Evolutionary conservation across 2,329 filamentous ascomycete species (phyloP), one percentile per base, ranked within the genome.

Genomic region (Neoscytalidium dimidiatum): DNA sequence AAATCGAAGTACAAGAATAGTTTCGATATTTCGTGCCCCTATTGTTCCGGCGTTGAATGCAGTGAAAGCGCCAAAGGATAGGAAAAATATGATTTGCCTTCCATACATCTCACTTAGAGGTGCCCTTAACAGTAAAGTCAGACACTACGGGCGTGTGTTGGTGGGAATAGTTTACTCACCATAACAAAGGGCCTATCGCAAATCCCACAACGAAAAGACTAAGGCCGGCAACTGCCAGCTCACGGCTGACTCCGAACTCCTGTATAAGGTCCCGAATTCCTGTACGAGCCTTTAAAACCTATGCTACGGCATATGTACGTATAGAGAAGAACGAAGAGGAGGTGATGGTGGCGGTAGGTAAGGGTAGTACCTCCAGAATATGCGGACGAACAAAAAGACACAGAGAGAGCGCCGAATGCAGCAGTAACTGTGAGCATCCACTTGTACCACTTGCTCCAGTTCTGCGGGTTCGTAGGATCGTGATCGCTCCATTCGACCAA

Each of bases 401-500:
- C 79, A 5, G 77, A 74, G 48, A 81, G 74, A 3, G 79, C 78
- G 1, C 79, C 75, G 60, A 81, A 72, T 4, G 80, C 79, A 66
- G 80, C 75, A 17, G 74, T 69, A 29, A 80, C 29, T 4, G 76
- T 73, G 56, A 79, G 75, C n/a, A 74, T 68, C 79, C 79, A 80
- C 67, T 82, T 82, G 69, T 75, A 78, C 48, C 70, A 71, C 58
- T 70, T 71, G 7, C 70, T 7, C 67, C 77, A 81, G 11, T 67
- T 72, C 74, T 81, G 75, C 0, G 80, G 79, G 63, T 83, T 82
- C 66, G 79, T 74, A 2, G 79, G 78, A 64, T 83, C 81, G 53
- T 80, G 76, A 19, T 79, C 75, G 62, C 81, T 76, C 79, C 79
- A 83, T 53, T 80, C 77, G 52, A 83, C 78, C 9, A 80, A 70